phyloP scores from a whole-genome alignment of 2,329 filamentous ascomycete genomes.

The Drechslerella dactyloides region DNA sequence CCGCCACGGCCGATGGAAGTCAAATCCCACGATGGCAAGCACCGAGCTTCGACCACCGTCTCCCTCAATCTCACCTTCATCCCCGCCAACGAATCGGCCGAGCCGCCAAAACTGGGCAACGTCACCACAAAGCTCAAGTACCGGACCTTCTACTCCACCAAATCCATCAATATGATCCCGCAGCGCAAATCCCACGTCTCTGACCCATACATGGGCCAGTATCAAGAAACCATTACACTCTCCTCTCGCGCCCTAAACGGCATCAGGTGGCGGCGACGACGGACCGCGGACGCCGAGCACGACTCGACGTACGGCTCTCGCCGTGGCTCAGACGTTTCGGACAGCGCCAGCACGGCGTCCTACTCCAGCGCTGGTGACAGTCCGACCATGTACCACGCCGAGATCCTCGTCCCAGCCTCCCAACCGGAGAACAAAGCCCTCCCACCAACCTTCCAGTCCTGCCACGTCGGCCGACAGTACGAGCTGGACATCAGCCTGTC shows the following conservation, averaged over 20 bases:
- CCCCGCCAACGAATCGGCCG: slow-evolving; percentile 38
- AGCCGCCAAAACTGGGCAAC: slow-evolving; percentile 53
- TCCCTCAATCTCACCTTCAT: slow-evolving; percentile 53
- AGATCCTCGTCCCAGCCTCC: slow-evolving; percentile 69
- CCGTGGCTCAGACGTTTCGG: slow-evolving; percentile 39
- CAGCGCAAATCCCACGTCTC: slow-evolving; percentile 43
- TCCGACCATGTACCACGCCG: slow-evolving; percentile 64
- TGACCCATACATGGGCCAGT: slow-evolving; percentile 51
- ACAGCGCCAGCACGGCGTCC: slow-evolving; percentile 30
- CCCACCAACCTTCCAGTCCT: slow-evolving; percentile 73
- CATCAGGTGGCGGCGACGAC: slow-evolving; percentile 52
- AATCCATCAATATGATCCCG: slow-evolving; percentile 52
- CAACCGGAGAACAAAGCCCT: slow-evolving; percentile 69
- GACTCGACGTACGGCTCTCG: slow-evolving; percentile 48
- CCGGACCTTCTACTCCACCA: slow-evolving; percentile 54
- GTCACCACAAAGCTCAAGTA: slow-evolving; percentile 53
- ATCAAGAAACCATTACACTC: slow-evolving; percentile 52
- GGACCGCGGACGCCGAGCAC: slow-evolving; percentile 28
- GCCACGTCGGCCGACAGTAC: slow-evolving; percentile 70
- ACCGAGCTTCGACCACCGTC: slow-evolving; percentile 62
- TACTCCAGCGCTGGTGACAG: slow-evolving; percentile 18
- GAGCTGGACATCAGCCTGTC: slow-evolving; percentile 67
- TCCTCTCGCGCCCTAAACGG: slow-evolving; percentile 52
- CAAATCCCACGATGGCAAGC: slow-evolving; percentile 55
- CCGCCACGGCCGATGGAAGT: slow-evolving; percentile 67